Evolutionary conservation across 495 filamentous ascomycete species (phyloP).

Genomic region (Oidiodendron maius): DNA sequence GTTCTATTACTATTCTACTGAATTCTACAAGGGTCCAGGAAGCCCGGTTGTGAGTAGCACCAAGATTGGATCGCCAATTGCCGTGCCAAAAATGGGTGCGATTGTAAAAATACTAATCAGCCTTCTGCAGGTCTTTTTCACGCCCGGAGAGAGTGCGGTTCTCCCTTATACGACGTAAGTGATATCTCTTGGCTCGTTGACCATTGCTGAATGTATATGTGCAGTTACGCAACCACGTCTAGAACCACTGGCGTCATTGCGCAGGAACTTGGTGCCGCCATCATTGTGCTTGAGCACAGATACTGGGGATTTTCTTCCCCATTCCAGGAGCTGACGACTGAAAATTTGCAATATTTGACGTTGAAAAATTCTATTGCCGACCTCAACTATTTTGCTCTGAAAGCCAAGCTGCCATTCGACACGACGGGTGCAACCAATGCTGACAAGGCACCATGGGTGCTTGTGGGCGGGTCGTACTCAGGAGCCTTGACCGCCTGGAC

Average conservation of each 20-base stretch:
- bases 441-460: conserved; percentile 53
- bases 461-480: conserved; percentile 57
- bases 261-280: conserved; percentile 45
- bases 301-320: conserved; percentile 58
- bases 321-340: conserved; percentile 42
- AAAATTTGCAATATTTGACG: conserved; percentile 56
- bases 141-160: conserved; percentile 48
- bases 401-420: conserved; percentile 51
- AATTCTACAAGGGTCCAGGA: conserved; percentile 44
- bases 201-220: background rate
- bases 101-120: background rate
- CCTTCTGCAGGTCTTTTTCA: conserved; percentile 39
- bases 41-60: conserved; percentile 37
- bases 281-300: conserved; percentile 52
- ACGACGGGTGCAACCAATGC: conserved; percentile 42
- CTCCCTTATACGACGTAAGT: conserved; percentile 30
- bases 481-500: conserved; percentile 58
- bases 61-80: background rate
- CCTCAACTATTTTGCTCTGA: conserved; percentile 54
- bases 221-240: conserved; percentile 38
- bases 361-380: conserved; percentile 56
- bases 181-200: background rate
- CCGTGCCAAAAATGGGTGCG: too few relatives aligned
- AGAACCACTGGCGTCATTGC: conserved; percentile 45
- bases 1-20: conserved; percentile 40